phyloP scores from a whole-genome alignment of 768 basidiomycete genomes.

The Tricholoma sp. region DNA sequence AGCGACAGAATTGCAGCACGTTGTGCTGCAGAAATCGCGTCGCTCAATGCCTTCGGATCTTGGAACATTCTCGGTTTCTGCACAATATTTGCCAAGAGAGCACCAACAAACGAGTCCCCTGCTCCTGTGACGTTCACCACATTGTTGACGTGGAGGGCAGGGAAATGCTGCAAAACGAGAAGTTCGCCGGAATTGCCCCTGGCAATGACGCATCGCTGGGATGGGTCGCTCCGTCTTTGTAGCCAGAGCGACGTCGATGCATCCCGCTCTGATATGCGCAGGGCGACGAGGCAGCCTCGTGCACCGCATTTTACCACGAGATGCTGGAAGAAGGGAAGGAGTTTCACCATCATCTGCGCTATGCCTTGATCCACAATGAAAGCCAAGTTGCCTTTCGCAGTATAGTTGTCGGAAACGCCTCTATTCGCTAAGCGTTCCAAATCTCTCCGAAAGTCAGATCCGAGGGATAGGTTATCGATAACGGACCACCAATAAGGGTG shows the following conservation, averaged over 20 bases:
- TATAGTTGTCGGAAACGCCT: constrained; percentile 34
- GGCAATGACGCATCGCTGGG: constrained; percentile 45
- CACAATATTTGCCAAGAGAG: constrained; percentile 64
- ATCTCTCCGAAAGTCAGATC: constrained; percentile 58
- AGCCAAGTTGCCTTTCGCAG: constrained; percentile 40
- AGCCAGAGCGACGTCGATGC: constrained; percentile 47
- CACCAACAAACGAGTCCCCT: constrained; percentile 87
- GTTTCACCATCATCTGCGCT: constrained; percentile 73
- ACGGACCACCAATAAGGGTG: constrained; percentile 59
- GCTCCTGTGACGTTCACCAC: constrained; percentile 83
- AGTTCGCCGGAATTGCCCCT: constrained; percentile 42
- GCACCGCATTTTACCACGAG: constrained; percentile 84
- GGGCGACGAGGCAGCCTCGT: constrained; percentile 57
- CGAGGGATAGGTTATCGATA: constrained; percentile 62
- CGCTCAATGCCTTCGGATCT: constrained; percentile 38
- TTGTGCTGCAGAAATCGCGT: constrained; percentile 53
- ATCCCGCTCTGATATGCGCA: constrained; percentile 40
- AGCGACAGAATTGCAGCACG: constrained; percentile 58
- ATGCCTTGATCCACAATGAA: constrained; percentile 69
- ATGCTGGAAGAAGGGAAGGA: constrained; percentile 81
- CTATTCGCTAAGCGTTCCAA: constrained; percentile 54
- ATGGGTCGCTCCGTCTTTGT: constrained; percentile 39
- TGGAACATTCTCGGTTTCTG: constrained; percentile 39
- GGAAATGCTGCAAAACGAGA: constrained; percentile 70
- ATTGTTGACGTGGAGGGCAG: constrained; percentile 40